Evolutionary conservation across 2,329 filamentous ascomycete species (phyloP), one percentile per base, ranked within the genome.

Genomic region (Pseudogymnoascus destructans): DNA sequence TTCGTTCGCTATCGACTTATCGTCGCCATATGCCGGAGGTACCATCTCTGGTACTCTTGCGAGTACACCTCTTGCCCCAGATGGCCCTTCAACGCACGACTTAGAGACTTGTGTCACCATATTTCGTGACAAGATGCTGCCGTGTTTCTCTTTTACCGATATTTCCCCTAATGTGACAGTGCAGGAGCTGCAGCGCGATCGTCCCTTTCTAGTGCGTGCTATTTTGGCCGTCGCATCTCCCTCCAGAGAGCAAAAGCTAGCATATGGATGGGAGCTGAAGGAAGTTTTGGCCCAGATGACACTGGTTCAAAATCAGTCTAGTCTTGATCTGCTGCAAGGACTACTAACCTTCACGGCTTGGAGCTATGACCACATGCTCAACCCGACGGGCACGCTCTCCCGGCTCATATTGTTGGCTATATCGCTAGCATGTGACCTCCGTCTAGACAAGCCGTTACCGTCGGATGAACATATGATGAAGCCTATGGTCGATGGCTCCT

Each of bases 381-480:
- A 32, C 13, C 10, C 71, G 70, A 30, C 27, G 27, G 9, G 8
- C 30, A 33, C 8, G 8, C 10, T 33, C 8, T 33, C 30, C 11
- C 30, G 30, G 8, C 10, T 33, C 10, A 33, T 13, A 65, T 67
- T 67, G 68, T 64, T 70, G 15, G 70, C 70, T 13, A 70, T 71
- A 9, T 72, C 72, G 9, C 52, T 74, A 5, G 68, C 69, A 17
- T 67, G 67, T 62, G 71, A 74, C 60, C 59, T 73, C 40, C 67
- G 68, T 6, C 58, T 72, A 19, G 66, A 70, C 57, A 69, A 69
- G 25, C 67, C 70, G 21, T 61, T 65, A 1, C 64, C 66, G 3
- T 60, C 61, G 21, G 69, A 71, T 7, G 65, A 65, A 13, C 61
- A 68, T 13, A 30, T 68, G 15, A 69, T 72, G 58, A 64, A 65